Percentiles rank a stretch among this genome's conserved stretches.
These are phyloP conservation scores for Paradendryphiella salina DNA, from an alignment of 2,329 filamentous ascomycete species.

Conservation along the genomic window DNA sequence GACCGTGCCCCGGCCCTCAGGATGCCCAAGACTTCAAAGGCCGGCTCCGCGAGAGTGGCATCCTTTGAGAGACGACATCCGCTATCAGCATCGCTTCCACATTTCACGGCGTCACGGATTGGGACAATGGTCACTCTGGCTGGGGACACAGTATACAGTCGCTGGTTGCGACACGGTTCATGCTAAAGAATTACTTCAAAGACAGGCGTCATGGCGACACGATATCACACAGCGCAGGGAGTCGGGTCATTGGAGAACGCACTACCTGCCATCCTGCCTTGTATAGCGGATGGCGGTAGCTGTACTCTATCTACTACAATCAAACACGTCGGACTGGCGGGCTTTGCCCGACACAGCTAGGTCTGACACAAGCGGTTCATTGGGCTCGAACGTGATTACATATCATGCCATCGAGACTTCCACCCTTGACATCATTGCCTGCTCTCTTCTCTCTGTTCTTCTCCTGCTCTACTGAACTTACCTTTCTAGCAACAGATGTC, in stretches of 20 bases:
- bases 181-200: slow-evolving; percentile 31
- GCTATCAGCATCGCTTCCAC: slow-evolving; percentile 14
- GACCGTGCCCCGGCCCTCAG: slow-evolving; percentile 35
- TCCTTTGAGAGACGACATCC: slow-evolving; percentile 28
- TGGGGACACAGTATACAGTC: slow-evolving; percentile 34
- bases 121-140: slow-evolving; percentile 19
- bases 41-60: slow-evolving; percentile 37
- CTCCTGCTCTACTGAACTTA: slow-evolving; percentile 24
- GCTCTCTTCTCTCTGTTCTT: slow-evolving; percentile 11
- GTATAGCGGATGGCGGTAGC: slow-evolving; percentile 44
- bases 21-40: slow-evolving; percentile 38
- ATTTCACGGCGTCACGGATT: slow-evolving; percentile 30
- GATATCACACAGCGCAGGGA: slow-evolving; percentile 15
- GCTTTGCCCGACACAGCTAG: slow-evolving; percentile 32
- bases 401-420: slow-evolving; percentile 46
- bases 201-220: slow-evolving; percentile 21
- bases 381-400: slow-evolving; percentile 46
- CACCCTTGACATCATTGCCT: slow-evolving; percentile 30
- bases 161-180: slow-evolving; percentile 12
- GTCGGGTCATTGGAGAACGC: slow-evolving; percentile 38
- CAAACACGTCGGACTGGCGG: slow-evolving; percentile 28
- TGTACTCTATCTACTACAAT: slow-evolving; percentile 44
- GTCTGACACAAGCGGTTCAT: slow-evolving; percentile 41
- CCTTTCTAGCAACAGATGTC: slow-evolving; percentile 22
- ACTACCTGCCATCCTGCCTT: slow-evolving; percentile 44